Evolutionary conservation across 1,284 basidiomycete species (phyloP).

Genomic region (Apiotrichum veenhuisii): DNA sequence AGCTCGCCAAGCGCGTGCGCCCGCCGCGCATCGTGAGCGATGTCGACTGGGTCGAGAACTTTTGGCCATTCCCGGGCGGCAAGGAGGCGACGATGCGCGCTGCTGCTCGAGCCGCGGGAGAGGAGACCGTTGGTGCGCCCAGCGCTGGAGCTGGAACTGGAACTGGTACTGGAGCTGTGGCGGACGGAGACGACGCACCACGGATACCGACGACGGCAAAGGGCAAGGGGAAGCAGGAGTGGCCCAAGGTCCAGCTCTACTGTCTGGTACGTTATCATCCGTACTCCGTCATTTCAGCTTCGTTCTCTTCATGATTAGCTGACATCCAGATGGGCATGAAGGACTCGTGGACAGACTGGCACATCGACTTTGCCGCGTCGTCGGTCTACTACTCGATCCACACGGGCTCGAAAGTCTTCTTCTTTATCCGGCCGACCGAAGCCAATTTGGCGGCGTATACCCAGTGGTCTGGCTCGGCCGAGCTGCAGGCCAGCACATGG

Average conservation of each 20-base stretch:
- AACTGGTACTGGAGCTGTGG: too few species aligned
- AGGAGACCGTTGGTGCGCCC: background rate
- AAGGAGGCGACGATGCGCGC: slow-evolving; percentile 21
- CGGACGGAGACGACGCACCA: background rate
- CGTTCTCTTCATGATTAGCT: background rate
- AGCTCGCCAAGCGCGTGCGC: slow-evolving; percentile 67
- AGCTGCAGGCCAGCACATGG: slow-evolving; percentile 82
- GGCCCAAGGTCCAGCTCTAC: slow-evolving; percentile 94
- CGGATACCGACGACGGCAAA: slow-evolving; percentile 1
- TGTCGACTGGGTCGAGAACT: slow-evolving; percentile 93
- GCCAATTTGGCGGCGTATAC: slow-evolving; percentile 73
- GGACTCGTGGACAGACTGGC: slow-evolving; percentile 86
- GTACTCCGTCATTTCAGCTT: background rate
- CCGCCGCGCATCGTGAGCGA: slow-evolving; percentile 83
- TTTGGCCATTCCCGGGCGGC: slow-evolving; percentile 61
- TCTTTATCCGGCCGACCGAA: slow-evolving; percentile 86
- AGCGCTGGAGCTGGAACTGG: too few species aligned
- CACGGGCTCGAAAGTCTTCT: slow-evolving; percentile 82
- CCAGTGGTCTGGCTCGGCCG: slow-evolving; percentile 66
- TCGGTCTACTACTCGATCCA: slow-evolving; percentile 92
- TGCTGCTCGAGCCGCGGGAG: slow-evolving; percentile 43
- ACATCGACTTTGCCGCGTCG: slow-evolving; percentile 91
- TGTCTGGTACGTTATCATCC: slow-evolving; percentile 72
- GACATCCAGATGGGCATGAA: slow-evolving; percentile 55
- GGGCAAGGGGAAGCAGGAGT: slow-evolving; percentile 43